A percentile compares a stretch with the other conserved stretches of the same genome.
Conservation (phyloP, 768 basidiomycete species). For the Pulveroboletus sp. region DNA sequence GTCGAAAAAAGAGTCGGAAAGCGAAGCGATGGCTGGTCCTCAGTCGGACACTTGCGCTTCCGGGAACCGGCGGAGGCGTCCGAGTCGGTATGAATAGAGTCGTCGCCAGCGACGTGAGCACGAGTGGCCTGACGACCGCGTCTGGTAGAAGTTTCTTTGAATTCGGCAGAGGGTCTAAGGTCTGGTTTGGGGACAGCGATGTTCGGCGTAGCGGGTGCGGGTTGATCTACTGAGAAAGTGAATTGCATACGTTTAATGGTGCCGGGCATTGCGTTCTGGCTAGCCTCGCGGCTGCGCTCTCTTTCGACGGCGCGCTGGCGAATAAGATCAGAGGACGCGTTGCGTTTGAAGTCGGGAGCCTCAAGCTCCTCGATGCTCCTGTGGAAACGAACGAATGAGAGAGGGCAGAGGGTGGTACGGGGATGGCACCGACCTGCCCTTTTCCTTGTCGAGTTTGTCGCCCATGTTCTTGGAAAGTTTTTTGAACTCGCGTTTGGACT, state of each 20-base stretch:
- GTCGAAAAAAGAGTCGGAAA: slow-evolving; percentile 73
- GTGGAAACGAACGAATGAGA: not conserved
- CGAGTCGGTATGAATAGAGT: slow-evolving; percentile 12
- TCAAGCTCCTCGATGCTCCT: slow-evolving; percentile 85
- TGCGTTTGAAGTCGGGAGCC: slow-evolving; percentile 79
- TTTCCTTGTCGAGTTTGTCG: slow-evolving; percentile 91
- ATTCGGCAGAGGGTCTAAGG: slow-evolving; percentile 62
- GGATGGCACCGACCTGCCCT: slow-evolving; percentile 65
- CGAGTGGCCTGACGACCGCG: slow-evolving; percentile 41
- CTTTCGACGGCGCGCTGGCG: slow-evolving; percentile 78
- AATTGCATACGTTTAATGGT: slow-evolving; percentile 89
- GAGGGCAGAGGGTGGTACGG: slow-evolving; percentile 15
- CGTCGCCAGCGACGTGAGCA: slow-evolving; percentile 32
- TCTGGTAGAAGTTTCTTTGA: slow-evolving; percentile 46
- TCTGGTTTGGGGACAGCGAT: slow-evolving; percentile 58
- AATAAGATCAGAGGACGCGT: slow-evolving; percentile 76
- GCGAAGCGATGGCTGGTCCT: slow-evolving; percentile 44
- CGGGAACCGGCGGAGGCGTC: slow-evolving; percentile 27
- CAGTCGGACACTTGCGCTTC: slow-evolving; percentile 23
- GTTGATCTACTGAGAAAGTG: slow-evolving; percentile 82
- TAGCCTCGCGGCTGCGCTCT: slow-evolving; percentile 74
- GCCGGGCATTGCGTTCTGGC: slow-evolving; percentile 59
- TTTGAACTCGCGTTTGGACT: slow-evolving; percentile 84
- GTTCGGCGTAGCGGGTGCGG: slow-evolving; percentile 44
- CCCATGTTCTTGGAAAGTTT: slow-evolving; percentile 87